Percentiles rank a stretch among this genome's conserved stretches.
Evolutionary conservation across 768 basidiomycete species (phyloP).

Genomic region (Lactarius quietus): DNA sequence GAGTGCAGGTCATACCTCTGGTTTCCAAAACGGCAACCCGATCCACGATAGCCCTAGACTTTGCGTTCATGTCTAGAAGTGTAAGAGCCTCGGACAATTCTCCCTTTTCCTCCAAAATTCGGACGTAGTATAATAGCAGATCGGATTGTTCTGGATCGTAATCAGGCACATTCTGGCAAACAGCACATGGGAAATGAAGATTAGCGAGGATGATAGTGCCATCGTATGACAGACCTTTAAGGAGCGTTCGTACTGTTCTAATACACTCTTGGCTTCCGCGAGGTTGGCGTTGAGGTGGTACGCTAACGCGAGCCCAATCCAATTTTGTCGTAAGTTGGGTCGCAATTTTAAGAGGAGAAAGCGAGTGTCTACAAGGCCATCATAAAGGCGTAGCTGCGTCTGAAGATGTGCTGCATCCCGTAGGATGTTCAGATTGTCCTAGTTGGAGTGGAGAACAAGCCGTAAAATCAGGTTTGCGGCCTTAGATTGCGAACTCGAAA

Average conservation of each 20-base stretch:
- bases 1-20: slow-evolving; percentile 45
- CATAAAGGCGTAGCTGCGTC: slow-evolving; percentile 80
- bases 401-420: slow-evolving; percentile 88
- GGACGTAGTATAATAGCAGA: slow-evolving; percentile 71
- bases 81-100: slow-evolving; percentile 56
- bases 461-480: slow-evolving; percentile 8
- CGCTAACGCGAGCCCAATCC: slow-evolving; percentile 87
- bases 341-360: slow-evolving; percentile 74
- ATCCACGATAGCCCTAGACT: slow-evolving; percentile 66
- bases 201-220: not conserved
- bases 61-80: slow-evolving; percentile 61
- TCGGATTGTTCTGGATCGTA: slow-evolving; percentile 85
- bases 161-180: slow-evolving; percentile 61
- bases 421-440: slow-evolving; percentile 95
- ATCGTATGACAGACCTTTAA: slow-evolving; percentile 57
- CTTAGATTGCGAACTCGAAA: not conserved
- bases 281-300: slow-evolving; percentile 80
- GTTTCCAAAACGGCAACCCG: slow-evolving; percentile 62
- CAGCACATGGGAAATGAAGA: slow-evolving; percentile 19
- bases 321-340: slow-evolving; percentile 81
- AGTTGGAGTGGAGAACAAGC: slow-evolving; percentile 8
- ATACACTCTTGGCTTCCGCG: slow-evolving; percentile 61
- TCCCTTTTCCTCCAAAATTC: slow-evolving; percentile 68
- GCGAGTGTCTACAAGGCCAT: slow-evolving; percentile 76
- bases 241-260: slow-evolving; percentile 67